phyloP scores from a whole-genome alignment of 2,329 filamentous ascomycete genomes.

The Domatiomyces globalis region DNA sequence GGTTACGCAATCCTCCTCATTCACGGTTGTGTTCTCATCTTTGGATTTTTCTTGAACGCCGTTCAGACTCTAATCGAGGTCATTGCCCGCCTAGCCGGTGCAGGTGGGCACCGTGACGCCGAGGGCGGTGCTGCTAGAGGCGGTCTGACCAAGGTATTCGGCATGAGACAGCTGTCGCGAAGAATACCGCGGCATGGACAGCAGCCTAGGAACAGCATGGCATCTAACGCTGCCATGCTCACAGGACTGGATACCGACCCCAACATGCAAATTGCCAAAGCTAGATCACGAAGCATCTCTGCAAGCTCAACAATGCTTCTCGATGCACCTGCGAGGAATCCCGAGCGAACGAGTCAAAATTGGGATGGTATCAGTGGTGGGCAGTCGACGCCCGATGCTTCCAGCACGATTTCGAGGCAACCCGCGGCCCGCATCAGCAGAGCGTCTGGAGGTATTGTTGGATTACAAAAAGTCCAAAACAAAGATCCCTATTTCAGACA shows the following conservation, averaged over 20 bases:
- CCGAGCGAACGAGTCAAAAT: conserved; percentile 44
- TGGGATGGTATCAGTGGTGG: conserved; percentile 25
- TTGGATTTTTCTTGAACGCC: conserved; percentile 88
- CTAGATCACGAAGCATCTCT: conserved; percentile 44
- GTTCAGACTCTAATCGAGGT: conserved; percentile 85
- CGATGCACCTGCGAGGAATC: conserved; percentile 33
- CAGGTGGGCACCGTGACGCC: conserved; percentile 43
- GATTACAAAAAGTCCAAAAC: conserved; percentile 35
- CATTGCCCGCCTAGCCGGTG: conserved; percentile 64
- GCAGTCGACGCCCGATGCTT: conserved; percentile 52
- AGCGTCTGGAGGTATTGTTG: conserved; percentile 31
- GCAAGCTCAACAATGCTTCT: conserved; percentile 49
- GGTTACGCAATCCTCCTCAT: conserved; percentile 81
- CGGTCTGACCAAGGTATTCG: conserved; percentile 78
- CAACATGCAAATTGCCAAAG: conserved; percentile 38
- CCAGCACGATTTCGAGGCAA: conserved; percentile 58
- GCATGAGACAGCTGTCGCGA: conserved; percentile 73
- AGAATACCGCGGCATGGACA: conserved; percentile 47
- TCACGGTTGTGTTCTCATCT: conserved; percentile 69
- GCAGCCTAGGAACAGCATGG: conserved; percentile 59
- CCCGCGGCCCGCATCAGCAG: conserved; percentile 34
- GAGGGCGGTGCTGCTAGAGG: conserved; percentile 53
- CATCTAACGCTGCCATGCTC: conserved; percentile 71
- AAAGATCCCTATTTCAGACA: conserved; percentile 80
- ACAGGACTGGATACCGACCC: conserved; percentile 42